Evolutionary conservation across 371 early-diverging fungal genomes (phyloP).

Genomic region (Rhizomucor miehei): DNA sequence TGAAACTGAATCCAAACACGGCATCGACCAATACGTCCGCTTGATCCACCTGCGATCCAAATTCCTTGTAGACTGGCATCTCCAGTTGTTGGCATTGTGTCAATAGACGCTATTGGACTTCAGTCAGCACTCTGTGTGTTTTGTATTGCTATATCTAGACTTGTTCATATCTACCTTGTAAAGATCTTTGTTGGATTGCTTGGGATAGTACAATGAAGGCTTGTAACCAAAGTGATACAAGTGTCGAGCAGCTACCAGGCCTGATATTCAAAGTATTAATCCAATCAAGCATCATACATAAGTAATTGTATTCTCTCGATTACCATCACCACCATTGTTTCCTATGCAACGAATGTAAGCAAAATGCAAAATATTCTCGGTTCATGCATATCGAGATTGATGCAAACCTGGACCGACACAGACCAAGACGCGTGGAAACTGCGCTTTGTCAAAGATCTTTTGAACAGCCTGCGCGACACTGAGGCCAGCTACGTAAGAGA

Average conservation of each 20-base stretch:
- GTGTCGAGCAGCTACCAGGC: conserved; percentile 91
- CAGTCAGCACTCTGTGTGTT: neutral
- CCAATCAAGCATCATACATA: neutral
- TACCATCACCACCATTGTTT: conserved; percentile 96
- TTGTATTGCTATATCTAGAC: no score
- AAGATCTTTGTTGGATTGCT: conserved; percentile 64
- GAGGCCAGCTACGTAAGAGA: conserved; percentile 70
- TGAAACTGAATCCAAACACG: conserved; percentile 92
- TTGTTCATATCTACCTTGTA: conserved; percentile 46
- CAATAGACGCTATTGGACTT: conserved; percentile 47
- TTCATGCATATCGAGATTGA: no score
- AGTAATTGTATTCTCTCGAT: neutral
- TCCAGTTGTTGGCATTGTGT: conserved; percentile 68
- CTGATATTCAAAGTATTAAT: conserved; percentile 14
- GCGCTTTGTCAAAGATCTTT: conserved; percentile 56
- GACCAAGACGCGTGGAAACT: conserved; percentile 59
- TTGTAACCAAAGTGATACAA: conserved; percentile 83
- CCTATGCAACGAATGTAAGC: conserved; percentile 24
- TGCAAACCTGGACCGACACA: conserved; percentile 76
- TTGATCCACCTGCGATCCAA: conserved; percentile 23
- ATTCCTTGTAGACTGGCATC: conserved; percentile 58
- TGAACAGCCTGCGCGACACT: conserved; percentile 88
- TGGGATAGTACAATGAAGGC: conserved; percentile 78
- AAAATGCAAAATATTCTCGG: no score
- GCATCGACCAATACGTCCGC: conserved; percentile 81